Percentiles rank a stretch among this genome's conserved stretches.
These are phyloP conservation scores for Kodamaea fukazawae DNA, from an alignment of 805 yeast species.

Conservation along the genomic window DNA sequence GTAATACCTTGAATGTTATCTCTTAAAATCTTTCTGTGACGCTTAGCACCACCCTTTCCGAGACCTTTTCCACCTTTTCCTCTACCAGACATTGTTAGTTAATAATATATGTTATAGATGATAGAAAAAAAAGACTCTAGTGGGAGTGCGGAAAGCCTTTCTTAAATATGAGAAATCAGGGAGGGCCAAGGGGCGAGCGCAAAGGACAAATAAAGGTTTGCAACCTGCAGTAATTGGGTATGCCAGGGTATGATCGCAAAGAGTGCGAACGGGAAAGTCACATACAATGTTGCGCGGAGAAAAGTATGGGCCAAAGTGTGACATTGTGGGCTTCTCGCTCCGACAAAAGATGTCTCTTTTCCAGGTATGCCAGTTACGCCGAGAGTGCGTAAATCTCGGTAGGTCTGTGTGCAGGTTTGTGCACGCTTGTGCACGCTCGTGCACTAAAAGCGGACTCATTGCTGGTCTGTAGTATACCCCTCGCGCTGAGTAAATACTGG, in stretches of 20 bases:
- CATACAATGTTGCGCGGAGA: too few relatives aligned
- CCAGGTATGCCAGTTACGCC: not conserved
- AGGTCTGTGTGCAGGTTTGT: too few relatives aligned
- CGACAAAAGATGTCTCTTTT: not conserved
- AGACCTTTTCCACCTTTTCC: conserved; percentile 99
- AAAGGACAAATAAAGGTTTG: conserved; percentile 1
- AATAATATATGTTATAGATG: conserved; percentile 11
- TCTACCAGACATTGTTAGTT: conserved; percentile 83
- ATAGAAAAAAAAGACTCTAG: conserved; percentile 9
- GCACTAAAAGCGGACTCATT: not conserved
- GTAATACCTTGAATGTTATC: conserved; percentile 99
- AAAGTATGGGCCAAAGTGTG: too few relatives aligned
- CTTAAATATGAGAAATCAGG: conserved; percentile 4
- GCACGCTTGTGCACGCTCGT: too few relatives aligned
- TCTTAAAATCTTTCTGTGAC: conserved; percentile 99
- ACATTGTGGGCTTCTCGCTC: not conserved
- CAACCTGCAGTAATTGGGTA: too few relatives aligned
- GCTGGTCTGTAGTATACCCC: not conserved
- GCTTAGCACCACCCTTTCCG: conserved; percentile 99
- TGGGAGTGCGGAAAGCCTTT: not conserved
- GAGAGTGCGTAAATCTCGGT: not conserved
- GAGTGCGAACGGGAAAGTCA: too few relatives aligned
- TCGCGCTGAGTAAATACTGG: not conserved
- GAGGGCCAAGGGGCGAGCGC: not conserved
- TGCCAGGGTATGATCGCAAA: too few relatives aligned